phyloP scores from a whole-genome alignment of 2,329 filamentous ascomycete species.

The Fusarium pseudograminearum region DNA sequence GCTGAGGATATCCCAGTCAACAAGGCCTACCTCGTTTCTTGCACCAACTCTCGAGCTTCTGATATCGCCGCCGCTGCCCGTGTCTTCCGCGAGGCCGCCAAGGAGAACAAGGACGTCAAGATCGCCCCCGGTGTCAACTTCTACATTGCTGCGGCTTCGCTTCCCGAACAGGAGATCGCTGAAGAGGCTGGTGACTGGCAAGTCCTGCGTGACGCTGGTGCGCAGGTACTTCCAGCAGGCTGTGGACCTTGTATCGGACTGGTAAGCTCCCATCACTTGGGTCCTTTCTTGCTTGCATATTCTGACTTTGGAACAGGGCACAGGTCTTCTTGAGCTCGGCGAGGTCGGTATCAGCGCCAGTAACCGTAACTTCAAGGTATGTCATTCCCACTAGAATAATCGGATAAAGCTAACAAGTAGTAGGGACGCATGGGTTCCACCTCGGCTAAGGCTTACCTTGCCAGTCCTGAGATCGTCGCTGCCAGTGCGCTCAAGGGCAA shows the following conservation, averaged over 20 bases:
- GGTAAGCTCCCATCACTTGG: too few relatives aligned
- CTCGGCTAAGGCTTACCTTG: conserved; percentile 82
- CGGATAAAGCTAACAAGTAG: neutral
- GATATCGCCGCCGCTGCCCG: conserved; percentile 82
- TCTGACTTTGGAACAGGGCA: conserved; percentile 56
- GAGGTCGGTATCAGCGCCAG: conserved; percentile 84
- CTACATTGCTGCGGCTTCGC: conserved; percentile 90
- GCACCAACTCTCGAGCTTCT: conserved; percentile 86
- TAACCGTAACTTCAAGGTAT: conserved; percentile 34
- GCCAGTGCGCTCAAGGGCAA: conserved; percentile 82
- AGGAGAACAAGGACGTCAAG: conserved; percentile 73
- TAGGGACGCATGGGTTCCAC: conserved; percentile 81
- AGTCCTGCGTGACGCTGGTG: conserved; percentile 82
- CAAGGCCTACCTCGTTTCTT: conserved; percentile 89
- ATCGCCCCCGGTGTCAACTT: conserved; percentile 82
- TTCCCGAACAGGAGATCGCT: conserved; percentile 79
- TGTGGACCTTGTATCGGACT: conserved; percentile 92
- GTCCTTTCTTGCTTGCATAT: too few relatives aligned
- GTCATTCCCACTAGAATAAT: fast-evolving
- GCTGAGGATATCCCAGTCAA: conserved; percentile 80
- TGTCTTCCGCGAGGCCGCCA: conserved; percentile 84
- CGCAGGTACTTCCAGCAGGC: conserved; percentile 74
- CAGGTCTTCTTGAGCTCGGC: conserved; percentile 82
- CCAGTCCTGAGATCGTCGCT: conserved; percentile 90
- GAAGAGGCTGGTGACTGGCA: conserved; percentile 91